These are phyloP conservation scores for Extremus antarcticus DNA, from an alignment of 495 filamentous ascomycete species.

Conservation along the genomic window DNA sequence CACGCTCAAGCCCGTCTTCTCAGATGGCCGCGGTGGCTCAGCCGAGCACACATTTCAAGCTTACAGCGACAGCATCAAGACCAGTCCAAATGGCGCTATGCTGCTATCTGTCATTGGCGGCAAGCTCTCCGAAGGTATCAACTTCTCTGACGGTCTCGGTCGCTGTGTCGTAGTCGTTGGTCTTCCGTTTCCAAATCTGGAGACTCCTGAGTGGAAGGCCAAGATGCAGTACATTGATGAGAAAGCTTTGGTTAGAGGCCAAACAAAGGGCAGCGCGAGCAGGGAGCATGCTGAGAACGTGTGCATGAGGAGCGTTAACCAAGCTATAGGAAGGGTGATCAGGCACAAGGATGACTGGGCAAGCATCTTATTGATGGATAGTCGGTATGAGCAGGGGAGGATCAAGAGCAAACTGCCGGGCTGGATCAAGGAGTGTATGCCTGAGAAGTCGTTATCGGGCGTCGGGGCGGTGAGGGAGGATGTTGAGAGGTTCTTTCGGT, in stretches of 20 bases:
- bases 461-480: conserved; percentile 42
- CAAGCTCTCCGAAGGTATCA: conserved; percentile 92
- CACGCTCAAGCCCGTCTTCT: conserved; percentile 28
- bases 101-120: conserved; percentile 92
- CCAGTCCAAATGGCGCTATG: conserved; percentile 54
- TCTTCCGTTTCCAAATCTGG: conserved; percentile 84
- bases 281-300: conserved; percentile 88
- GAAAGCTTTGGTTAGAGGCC: conserved; percentile 36
- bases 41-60: conserved; percentile 56
- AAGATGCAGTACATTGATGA: conserved; percentile 78
- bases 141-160: conserved; percentile 87
- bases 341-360: conserved; percentile 83
- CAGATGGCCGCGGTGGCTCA: conserved; percentile 20
- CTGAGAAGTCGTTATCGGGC: conserved; percentile 36
- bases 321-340: conserved; percentile 88
- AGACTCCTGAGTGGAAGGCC: conserved; percentile 83
- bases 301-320: conserved; percentile 94
- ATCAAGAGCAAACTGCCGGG: conserved; percentile 72
- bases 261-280: conserved; percentile 46
- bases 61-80: conserved; percentile 59
- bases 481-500: conserved; percentile 39
- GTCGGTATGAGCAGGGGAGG: conserved; percentile 55
- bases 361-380: conserved; percentile 74
- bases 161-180: conserved; percentile 83
- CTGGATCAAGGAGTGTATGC: conserved; percentile 67